Evolutionary conservation across 495 filamentous ascomycete species (phyloP), one percentile per base, ranked within the genome.

Genomic region (Penicillium taxi): DNA sequence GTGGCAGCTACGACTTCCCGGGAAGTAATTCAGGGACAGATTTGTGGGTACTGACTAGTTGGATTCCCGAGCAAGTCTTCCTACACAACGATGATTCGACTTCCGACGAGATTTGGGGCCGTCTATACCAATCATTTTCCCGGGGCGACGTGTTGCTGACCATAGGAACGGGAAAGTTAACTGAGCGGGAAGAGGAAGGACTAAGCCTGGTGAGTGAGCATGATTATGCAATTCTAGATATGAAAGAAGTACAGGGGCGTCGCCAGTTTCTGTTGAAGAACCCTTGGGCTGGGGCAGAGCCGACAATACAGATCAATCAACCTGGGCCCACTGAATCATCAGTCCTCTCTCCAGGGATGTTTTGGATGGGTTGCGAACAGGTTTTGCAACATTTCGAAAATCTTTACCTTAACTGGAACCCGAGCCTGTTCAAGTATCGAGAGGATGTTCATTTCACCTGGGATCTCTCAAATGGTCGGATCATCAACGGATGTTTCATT

Each of bases 11-110:
- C 57, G 86, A 96, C 45, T 96, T 99, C 47, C 91, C 91, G 2
- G 91, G 91, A n/a, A 96, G 90, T 49, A 96, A 99, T 54, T 96
- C 89, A 2, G 88, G 84, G 2, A 95, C 89, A 5, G 91, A 99
- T 55, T 61, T 99, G 2, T 85, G 85, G 67, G 79, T 89, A 9
- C 58, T 99, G 32, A 93, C 83, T 1, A 89, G 90, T 19, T 99
- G 91, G 91, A 86, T 99, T 38, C 91, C 91, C 0, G 89, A 99
- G 58, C 91, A 99, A 50, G 61, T 96, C 3, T 94, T 93, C 49
- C 64, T 96, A 3, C 88, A 94, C 39, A 77, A 73, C 27, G 82
- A 90, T 40, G 86, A 94, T 32, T 50, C 86, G 3, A 80, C 81
- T n/a, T 70, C 75, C 2, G 69, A 78, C 21, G 70, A 78, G 22